phyloP scores from a whole-genome alignment of 352 stramenopile species.

The Lagenidium giganteum region DNA sequence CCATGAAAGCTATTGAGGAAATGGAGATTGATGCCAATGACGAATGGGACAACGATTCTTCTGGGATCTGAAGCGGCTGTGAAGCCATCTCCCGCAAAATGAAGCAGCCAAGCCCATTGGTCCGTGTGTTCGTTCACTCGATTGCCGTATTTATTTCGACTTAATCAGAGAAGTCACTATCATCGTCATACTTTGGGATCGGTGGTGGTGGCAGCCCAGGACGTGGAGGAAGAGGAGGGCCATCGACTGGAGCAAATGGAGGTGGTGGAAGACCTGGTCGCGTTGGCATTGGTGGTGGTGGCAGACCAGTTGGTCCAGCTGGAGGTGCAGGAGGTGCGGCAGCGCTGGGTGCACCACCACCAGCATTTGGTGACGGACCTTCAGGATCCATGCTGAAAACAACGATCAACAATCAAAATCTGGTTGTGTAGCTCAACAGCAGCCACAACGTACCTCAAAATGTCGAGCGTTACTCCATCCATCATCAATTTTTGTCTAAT shows the following conservation, averaged over 20 bases:
- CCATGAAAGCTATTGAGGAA: conserved; percentile 1
- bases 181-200: conserved; percentile 32
- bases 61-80: too few species aligned
- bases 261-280: conserved; percentile 12
- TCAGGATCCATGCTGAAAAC: conserved; percentile 69
- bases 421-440: neutral
- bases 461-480: conserved; percentile 66
- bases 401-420: neutral
- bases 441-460: conserved; percentile 48
- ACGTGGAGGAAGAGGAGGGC: conserved; percentile 21
- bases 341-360: conserved; percentile 7
- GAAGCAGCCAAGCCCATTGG: too few species aligned
- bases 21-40: conserved; percentile 17
- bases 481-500: conserved; percentile 82
- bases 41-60: too few species aligned
- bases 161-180: conserved; percentile 41
- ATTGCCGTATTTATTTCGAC: too few species aligned
- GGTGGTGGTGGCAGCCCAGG: conserved; percentile 43
- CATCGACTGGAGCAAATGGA: conserved; percentile 25
- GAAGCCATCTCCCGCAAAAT: too few species aligned
- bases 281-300: neutral
- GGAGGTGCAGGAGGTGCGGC: conserved; percentile 2
- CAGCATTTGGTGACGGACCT: conserved; percentile 60
- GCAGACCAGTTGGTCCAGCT: conserved; percentile 4
- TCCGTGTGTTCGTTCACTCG: too few species aligned